Conservation (phyloP, 2,329 filamentous ascomycete species). For the Arthroderma sp. region DNA sequence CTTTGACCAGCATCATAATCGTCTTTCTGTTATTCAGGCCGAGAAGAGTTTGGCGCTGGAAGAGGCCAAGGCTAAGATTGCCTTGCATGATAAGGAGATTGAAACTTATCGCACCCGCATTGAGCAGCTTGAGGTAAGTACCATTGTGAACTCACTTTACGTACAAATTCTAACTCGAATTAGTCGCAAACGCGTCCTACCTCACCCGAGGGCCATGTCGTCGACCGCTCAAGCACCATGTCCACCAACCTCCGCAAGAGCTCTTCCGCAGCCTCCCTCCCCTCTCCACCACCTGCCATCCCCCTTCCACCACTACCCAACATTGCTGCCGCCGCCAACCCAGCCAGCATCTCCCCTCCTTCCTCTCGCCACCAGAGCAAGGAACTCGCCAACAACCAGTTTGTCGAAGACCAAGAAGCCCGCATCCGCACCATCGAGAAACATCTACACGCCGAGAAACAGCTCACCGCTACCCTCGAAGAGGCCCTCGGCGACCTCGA, state of each 20-base stretch:
- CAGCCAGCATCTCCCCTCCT: conserved; percentile 45
- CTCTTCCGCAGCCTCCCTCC: conserved; percentile 66
- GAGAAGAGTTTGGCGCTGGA: conserved; percentile 66
- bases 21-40: conserved; percentile 67
- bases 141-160: conserved; percentile 15
- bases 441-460: conserved; percentile 88
- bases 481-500: conserved; percentile 92
- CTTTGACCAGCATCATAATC: conserved; percentile 90
- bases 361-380: conserved; percentile 68
- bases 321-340: conserved; percentile 40
- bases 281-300: conserved; percentile 87
- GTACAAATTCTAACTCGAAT: not conserved
- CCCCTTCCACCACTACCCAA: conserved; percentile 83
- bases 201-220: conserved; percentile 27
- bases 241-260: conserved; percentile 72
- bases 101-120: conserved; percentile 46
- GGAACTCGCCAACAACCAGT: conserved; percentile 62
- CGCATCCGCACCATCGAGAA: conserved; percentile 95
- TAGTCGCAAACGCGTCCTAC: conserved; percentile 32
- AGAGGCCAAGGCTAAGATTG: conserved; percentile 57
- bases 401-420: conserved; percentile 89
- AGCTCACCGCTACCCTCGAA: conserved; percentile 87
- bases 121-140: conserved; percentile 60
- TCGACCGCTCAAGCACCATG: conserved; percentile 47
- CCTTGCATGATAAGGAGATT: conserved; percentile 55